These are phyloP conservation scores for Iberis amara DNA, from an alignment of 441 rosid genomes.

Conservation along the genomic window DNA sequence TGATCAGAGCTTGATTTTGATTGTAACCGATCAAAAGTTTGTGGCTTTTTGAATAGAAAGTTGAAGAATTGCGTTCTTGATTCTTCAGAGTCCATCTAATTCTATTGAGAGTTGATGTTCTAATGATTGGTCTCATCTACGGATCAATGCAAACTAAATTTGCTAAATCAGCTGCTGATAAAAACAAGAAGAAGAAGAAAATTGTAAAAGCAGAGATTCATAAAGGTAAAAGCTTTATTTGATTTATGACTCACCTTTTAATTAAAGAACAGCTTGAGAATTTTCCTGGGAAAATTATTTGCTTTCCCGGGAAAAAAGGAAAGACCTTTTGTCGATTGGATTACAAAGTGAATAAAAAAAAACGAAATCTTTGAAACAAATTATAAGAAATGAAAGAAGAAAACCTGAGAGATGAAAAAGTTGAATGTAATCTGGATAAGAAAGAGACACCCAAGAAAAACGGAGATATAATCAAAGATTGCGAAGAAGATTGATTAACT, in stretches of 20 bases:
- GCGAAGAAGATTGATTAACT: slow-evolving; percentile 12
- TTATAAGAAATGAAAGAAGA: neutral
- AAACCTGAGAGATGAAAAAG: slow-evolving; percentile 20
- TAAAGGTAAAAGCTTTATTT: neutral
- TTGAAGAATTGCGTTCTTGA: slow-evolving; percentile 28
- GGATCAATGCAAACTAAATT: slow-evolving; percentile 14
- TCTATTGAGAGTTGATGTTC: slow-evolving; percentile 33
- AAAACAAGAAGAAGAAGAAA: slow-evolving; percentile 2
- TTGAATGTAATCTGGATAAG: slow-evolving; percentile 21
- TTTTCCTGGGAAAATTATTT: neutral
- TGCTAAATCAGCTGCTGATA: slow-evolving; percentile 4
- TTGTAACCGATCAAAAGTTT: slow-evolving; percentile 21
- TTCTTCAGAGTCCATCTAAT: slow-evolving; percentile 39
- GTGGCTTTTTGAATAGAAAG: slow-evolving; percentile 30
- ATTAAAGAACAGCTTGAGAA: neutral
- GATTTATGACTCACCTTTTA: slow-evolving; percentile 18
- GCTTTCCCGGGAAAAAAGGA: slow-evolving; percentile 7
- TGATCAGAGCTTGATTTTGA: slow-evolving; percentile 19
- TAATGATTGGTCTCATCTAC: slow-evolving; percentile 56
- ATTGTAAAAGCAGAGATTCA: slow-evolving; percentile 5
- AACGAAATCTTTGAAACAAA: neutral
- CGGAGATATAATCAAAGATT: slow-evolving; percentile 16
- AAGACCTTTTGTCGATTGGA: slow-evolving; percentile 7
- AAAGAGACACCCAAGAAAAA: slow-evolving; percentile 12
- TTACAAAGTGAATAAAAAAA: slow-evolving; percentile 7